phyloP scores from a whole-genome alignment of 2,329 filamentous ascomycete species.

The Arthroderma uncinatum region DNA sequence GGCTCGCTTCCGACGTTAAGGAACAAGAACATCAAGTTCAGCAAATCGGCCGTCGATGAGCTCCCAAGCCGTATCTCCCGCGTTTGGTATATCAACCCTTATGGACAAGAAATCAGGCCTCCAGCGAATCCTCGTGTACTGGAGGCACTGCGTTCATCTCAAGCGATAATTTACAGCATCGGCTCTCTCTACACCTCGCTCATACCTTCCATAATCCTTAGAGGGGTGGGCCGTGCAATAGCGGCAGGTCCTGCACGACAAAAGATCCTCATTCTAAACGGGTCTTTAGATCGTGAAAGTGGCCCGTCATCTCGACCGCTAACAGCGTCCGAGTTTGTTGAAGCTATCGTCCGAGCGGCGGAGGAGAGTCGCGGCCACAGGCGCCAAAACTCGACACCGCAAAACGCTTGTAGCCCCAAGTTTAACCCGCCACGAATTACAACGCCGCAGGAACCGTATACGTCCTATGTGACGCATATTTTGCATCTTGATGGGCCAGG shows the following conservation, averaged over 20 bases:
- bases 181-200: conserved; percentile 89
- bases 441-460: conserved; percentile 39
- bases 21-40: conserved; percentile 70
- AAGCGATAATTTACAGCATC: conserved; percentile 76
- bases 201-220: conserved; percentile 68
- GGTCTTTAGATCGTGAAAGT: conserved; percentile 74
- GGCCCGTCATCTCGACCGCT: conserved; percentile 56
- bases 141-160: conserved; percentile 51
- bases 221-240: conserved; percentile 59
- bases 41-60: conserved; percentile 68
- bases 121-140: conserved; percentile 72
- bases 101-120: conserved; percentile 88
- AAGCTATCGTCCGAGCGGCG: conserved; percentile 64
- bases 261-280: conserved; percentile 79
- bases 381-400: neutral
- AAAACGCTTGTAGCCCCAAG: neutral
- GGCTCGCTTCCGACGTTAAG: conserved; percentile 68
- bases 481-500: conserved; percentile 64
- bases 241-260: conserved; percentile 42
- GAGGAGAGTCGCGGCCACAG: conserved; percentile 51
- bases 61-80: conserved; percentile 65
- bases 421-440: conserved; percentile 8
- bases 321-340: conserved; percentile 68
- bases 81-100: conserved; percentile 97
- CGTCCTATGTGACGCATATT: conserved; percentile 68